phyloP scores from a whole-genome alignment of 208 protist species.

The Leishmania braziliensis region DNA sequence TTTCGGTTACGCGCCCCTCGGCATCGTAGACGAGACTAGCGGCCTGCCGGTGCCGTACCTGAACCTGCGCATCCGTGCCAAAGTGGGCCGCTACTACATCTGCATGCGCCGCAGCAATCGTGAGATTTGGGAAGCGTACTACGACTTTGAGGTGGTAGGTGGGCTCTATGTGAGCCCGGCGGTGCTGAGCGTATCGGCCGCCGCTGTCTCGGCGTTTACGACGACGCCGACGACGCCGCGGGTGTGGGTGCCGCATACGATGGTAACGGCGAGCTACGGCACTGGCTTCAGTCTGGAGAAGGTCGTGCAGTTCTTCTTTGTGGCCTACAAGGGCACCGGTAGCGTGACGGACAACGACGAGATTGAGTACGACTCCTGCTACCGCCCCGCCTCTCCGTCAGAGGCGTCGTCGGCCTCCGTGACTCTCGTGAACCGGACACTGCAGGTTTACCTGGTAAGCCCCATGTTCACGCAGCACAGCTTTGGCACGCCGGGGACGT shows the following conservation, averaged over 20 bases:
- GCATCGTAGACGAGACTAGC: constrained; percentile 24
- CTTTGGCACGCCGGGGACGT: constrained; percentile 55
- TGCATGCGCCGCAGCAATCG: constrained; percentile 74
- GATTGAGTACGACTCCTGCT: constrained; percentile 70
- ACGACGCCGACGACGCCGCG: constrained; percentile 60
- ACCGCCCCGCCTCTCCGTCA: constrained; percentile 49
- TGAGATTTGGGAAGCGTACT: constrained; percentile 66
- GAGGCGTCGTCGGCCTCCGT: constrained; percentile 41
- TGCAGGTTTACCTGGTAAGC: constrained; percentile 53
- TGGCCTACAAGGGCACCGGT: constrained; percentile 42
- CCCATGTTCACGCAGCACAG: constrained; percentile 42
- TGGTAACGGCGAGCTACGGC: constrained; percentile 42
- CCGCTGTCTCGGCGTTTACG: constrained; percentile 58
- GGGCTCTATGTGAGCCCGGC: constrained; percentile 39
- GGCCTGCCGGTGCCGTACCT: constrained; percentile 54
- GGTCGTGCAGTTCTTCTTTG: constrained; percentile 75
- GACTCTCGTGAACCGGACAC: constrained; percentile 64
- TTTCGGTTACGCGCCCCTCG: constrained; percentile 73
- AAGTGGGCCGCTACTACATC: constrained; percentile 63
- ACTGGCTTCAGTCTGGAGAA: constrained; percentile 15
- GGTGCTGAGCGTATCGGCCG: constrained; percentile 40
- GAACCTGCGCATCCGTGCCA: constrained; percentile 69
- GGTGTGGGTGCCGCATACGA: constrained; percentile 61
- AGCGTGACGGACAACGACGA: constrained; percentile 33
- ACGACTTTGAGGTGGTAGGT: constrained; percentile 73